Conservation (phyloP, 805 yeast species). For the Sugiyamaella boreocaroliniensis region DNA sequence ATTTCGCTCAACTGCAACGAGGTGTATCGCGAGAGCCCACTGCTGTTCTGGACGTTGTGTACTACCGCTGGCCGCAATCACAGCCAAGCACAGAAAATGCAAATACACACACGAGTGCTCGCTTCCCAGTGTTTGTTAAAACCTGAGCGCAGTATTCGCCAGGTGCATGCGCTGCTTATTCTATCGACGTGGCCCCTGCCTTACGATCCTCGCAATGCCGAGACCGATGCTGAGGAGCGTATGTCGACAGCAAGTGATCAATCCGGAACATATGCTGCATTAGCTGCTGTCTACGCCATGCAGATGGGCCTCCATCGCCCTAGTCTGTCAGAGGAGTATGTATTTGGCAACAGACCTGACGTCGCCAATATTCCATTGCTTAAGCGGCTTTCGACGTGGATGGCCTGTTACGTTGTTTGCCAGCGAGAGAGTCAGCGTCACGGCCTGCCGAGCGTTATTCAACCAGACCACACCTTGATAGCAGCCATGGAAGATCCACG, state of each 20-base stretch:
- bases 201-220: neutral
- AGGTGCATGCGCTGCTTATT: slow-evolving; percentile 3
- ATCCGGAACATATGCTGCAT: slow-evolving; percentile 1
- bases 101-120: no score
- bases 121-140: no score
- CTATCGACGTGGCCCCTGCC: slow-evolving; percentile 5
- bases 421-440: neutral
- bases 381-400: slow-evolving; percentile 7
- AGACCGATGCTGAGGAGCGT: no score
- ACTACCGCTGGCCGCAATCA: neutral
- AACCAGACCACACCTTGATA: slow-evolving; percentile 1
- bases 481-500: neutral
- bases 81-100: no score
- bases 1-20: slow-evolving; percentile 4
- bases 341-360: neutral
- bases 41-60: slow-evolving; percentile 4
- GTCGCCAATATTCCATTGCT: no score
- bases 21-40: neutral
- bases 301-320: slow-evolving; percentile 2
- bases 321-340: neutral
- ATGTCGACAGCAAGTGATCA: neutral
- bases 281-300: neutral
- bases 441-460: slow-evolving; percentile 1
- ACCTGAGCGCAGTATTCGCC: neutral
- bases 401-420: slow-evolving; percentile 6